A percentile compares a stretch with the other conserved stretches of the same genome.
These are phyloP conservation scores for Bimuria novae-zelandiae DNA, from an alignment of 2,329 filamentous ascomycete species.

Conservation along the genomic window DNA sequence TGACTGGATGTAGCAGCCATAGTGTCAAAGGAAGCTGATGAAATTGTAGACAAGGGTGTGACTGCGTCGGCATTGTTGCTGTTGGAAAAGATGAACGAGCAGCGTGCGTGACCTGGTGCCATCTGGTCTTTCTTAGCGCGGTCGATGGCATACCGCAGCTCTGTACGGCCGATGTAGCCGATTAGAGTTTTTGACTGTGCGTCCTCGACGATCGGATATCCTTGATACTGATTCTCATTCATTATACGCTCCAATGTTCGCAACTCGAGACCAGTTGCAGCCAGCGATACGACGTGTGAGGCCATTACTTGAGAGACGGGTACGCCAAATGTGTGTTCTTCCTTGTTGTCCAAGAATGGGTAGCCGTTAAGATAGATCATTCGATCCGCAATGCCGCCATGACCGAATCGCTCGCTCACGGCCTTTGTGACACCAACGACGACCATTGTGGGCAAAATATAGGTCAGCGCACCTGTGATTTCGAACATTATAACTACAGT, in stretches of 20 bases:
- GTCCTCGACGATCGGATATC: slow-evolving; percentile 89
- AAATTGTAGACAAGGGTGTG: slow-evolving; percentile 36
- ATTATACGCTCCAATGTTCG: slow-evolving; percentile 78
- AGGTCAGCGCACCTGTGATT: slow-evolving; percentile 93
- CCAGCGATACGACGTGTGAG: slow-evolving; percentile 72
- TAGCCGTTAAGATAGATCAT: slow-evolving; percentile 99
- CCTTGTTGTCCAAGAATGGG: slow-evolving; percentile 95
- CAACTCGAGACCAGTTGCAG: slow-evolving; percentile 73
- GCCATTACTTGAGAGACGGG: slow-evolving; percentile 92
- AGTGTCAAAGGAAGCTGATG: slow-evolving; percentile 61
- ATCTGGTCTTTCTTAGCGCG: slow-evolving; percentile 71
- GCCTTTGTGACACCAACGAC: slow-evolving; percentile 96
- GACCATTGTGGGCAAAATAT: slow-evolving; percentile 98
- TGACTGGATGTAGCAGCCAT: slow-evolving; percentile 61
- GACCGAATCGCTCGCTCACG: slow-evolving; percentile 87
- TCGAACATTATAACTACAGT: slow-evolving; percentile 99
- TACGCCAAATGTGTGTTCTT: slow-evolving; percentile 95
- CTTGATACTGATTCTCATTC: slow-evolving; percentile 80
- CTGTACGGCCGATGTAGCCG: slow-evolving; percentile 91
- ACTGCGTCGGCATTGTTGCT: too few species aligned
- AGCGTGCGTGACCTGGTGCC: slow-evolving; percentile 70
- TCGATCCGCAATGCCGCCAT: slow-evolving; percentile 93
- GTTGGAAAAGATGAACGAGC: slow-evolving; percentile 65
- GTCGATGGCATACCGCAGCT: slow-evolving; percentile 88
- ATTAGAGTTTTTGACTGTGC: slow-evolving; percentile 71